These are phyloP conservation scores for Fusarium lyarnte DNA, from an alignment of 2,329 filamentous ascomycete species.

Conservation along the genomic window DNA sequence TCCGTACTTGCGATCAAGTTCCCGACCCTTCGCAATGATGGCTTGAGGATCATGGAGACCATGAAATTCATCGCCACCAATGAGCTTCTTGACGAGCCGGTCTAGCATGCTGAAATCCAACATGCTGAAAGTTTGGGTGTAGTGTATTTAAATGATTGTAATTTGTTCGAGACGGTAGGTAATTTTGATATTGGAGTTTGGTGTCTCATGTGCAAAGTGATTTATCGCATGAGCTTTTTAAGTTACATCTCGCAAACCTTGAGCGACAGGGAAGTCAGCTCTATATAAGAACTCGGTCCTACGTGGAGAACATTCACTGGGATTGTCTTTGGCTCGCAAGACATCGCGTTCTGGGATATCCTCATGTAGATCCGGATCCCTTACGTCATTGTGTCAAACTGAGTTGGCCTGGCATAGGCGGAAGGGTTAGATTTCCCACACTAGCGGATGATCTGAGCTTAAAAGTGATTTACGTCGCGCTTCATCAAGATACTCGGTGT, in stretches of 20 bases:
- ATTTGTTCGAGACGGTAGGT: not conserved
- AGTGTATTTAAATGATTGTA: rapidly evolving
- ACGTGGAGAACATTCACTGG: rapidly evolving
- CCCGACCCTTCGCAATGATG: not conserved
- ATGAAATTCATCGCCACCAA: not conserved
- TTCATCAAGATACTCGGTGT: rapidly evolving
- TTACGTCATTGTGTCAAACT: not conserved
- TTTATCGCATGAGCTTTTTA: rapidly evolving
- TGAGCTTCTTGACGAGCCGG: not conserved
- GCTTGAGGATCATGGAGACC: not conserved
- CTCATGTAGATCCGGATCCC: not conserved
- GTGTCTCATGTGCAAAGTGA: not conserved
- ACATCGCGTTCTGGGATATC: not conserved
- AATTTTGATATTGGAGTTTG: rapidly evolving
- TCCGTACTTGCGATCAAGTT: not conserved
- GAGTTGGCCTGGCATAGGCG: not conserved
- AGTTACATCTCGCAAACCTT: rapidly evolving
- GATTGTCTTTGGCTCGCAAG: not conserved
- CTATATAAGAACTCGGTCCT: not conserved
- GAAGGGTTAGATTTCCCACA: not conserved
- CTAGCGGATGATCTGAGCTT: not conserved
- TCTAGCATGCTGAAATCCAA: not conserved
- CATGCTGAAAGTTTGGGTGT: not conserved
- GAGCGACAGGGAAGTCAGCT: rapidly evolving
- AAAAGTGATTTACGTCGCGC: not conserved